Conservation (phyloP, 495 filamentous ascomycete species). For the Aspergillus mulundensis region DNA sequence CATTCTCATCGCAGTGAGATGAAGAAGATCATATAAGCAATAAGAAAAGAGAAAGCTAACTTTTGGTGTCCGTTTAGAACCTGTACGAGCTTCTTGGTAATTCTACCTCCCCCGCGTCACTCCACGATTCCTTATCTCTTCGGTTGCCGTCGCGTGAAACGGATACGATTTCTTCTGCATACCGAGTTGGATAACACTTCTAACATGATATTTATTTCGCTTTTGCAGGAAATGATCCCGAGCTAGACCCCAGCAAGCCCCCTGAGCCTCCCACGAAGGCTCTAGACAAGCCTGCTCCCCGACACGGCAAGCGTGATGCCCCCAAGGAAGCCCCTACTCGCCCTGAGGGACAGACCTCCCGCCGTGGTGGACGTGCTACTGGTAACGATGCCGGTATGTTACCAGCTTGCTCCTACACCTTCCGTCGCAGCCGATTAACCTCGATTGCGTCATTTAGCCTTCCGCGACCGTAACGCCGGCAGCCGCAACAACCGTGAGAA, state of each 20-base stretch:
- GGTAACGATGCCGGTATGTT: slow-evolving; percentile 85
- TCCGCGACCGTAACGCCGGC: slow-evolving; percentile 86
- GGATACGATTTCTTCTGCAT: slow-evolving; percentile 3
- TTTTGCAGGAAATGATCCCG: slow-evolving; percentile 76
- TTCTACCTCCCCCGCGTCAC: slow-evolving; percentile 34
- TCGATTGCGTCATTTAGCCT: slow-evolving; percentile 52
- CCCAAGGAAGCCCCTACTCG: slow-evolving; percentile 58
- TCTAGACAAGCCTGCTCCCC: slow-evolving; percentile 74
- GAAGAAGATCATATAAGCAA: background rate
- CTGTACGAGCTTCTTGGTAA: slow-evolving; percentile 86
- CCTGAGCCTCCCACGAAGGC: slow-evolving; percentile 77
- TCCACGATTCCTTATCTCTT: slow-evolving; percentile 5
- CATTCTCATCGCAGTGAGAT: background rate
- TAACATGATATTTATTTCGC: slow-evolving; percentile 18
- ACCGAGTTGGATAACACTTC: slow-evolving; percentile 16
- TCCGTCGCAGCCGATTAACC: slow-evolving; percentile 10
- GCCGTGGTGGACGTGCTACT: slow-evolving; percentile 56
- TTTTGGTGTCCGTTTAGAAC: slow-evolving; percentile 49
- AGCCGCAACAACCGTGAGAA: slow-evolving; percentile 77
- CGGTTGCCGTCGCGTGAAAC: slow-evolving; percentile 1
- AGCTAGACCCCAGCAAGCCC: slow-evolving; percentile 74
- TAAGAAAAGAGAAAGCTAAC: slow-evolving; percentile 21
- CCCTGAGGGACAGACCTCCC: slow-evolving; percentile 42
- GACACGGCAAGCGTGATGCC: slow-evolving; percentile 85
- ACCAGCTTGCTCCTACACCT: background rate